Conservation (phyloP, 2,329 filamentous ascomycete genomes). For the Stachybotrys elegans region DNA sequence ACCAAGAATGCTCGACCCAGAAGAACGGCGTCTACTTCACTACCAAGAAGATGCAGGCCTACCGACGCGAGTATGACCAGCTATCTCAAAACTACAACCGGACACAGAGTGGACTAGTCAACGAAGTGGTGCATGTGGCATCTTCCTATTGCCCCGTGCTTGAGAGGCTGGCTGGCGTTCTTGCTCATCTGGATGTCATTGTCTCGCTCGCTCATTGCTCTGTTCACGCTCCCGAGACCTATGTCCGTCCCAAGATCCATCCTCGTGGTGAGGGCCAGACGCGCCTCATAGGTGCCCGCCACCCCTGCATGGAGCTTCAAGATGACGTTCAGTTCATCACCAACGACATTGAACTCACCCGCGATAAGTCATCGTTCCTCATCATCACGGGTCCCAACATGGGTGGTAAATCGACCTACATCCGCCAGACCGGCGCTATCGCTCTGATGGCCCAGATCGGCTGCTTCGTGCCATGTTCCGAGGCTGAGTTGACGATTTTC, state of each 20-base stretch:
- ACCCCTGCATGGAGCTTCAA: slow-evolving; percentile 98
- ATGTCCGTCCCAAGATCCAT: slow-evolving; percentile 88
- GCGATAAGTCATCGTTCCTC: slow-evolving; percentile 79
- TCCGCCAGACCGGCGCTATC: slow-evolving; percentile 94
- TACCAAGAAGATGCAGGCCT: slow-evolving; percentile 70
- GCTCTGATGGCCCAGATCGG: slow-evolving; percentile 96
- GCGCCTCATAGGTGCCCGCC: slow-evolving; percentile 83
- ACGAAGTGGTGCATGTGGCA: slow-evolving; percentile 88
- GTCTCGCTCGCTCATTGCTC: slow-evolving; percentile 90
- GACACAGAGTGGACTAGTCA: slow-evolving; percentile 85
- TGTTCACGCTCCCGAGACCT: slow-evolving; percentile 86
- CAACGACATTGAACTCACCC: slow-evolving; percentile 81
- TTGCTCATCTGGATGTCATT: slow-evolving; percentile 93
- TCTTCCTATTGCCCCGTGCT: slow-evolving; percentile 92
- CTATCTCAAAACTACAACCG: slow-evolving; percentile 91
- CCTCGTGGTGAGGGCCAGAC: slow-evolving; percentile 83
- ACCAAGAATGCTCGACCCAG: slow-evolving; percentile 94
- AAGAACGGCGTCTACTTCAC: slow-evolving; percentile 99
- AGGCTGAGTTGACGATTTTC: slow-evolving; percentile 91
- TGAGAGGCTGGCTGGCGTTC: slow-evolving; percentile 79
- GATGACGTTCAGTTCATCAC: slow-evolving; percentile 98
- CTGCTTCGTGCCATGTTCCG: slow-evolving; percentile 88
- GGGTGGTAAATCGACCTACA: slow-evolving; percentile 98
- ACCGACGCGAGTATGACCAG: slow-evolving; percentile 89
- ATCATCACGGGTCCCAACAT: slow-evolving; percentile 99